A percentile compares a stretch with the other conserved stretches of the same genome.
phyloP scores from a whole-genome alignment of 192 early-diverging fungal genomes.

The Thoreauomyces humboldtii region DNA sequence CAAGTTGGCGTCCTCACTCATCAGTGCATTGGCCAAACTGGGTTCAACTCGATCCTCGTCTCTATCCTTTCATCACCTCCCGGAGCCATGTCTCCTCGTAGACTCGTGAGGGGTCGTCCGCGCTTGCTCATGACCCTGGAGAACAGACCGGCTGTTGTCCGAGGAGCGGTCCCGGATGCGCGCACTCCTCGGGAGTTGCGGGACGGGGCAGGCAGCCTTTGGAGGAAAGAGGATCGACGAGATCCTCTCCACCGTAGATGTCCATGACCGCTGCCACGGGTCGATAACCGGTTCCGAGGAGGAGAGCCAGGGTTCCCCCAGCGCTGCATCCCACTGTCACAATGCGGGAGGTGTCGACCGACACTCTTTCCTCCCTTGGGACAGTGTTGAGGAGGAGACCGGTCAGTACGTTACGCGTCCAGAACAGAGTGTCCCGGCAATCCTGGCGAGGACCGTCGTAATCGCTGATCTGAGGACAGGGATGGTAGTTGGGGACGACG shows the following conservation, averaged over 20 bases:
- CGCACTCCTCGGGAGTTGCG: too few relatives aligned
- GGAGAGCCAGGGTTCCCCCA: conserved; percentile 1
- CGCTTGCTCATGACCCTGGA: too few relatives aligned
- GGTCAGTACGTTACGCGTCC: conserved; percentile 7
- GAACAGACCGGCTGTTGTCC: too few relatives aligned
- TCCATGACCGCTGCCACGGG: conserved; percentile 9
- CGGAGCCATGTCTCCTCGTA: too few relatives aligned
- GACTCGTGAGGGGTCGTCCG: too few relatives aligned
- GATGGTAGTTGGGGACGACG: conserved; percentile 19
- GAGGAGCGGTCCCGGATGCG: too few relatives aligned
- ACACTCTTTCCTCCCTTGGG: neutral
- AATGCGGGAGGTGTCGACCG: neutral
- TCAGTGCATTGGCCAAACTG: too few relatives aligned
- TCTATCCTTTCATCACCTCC: too few relatives aligned
- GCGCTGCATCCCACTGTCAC: neutral
- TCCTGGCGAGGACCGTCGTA: conserved; percentile 10
- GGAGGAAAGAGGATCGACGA: conserved; percentile 16
- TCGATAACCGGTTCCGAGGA: neutral
- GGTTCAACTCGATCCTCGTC: too few relatives aligned
- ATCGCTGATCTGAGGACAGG: conserved; percentile 8
- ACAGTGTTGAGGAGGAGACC: neutral
- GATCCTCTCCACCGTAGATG: conserved; percentile 3
- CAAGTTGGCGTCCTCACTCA: too few relatives aligned
- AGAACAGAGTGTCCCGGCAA: conserved; percentile 2
- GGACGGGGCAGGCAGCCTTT: too few relatives aligned